phyloP scores from a whole-genome alignment of 1,284 basidiomycete species.

The Pseudozyma sp. region DNA sequence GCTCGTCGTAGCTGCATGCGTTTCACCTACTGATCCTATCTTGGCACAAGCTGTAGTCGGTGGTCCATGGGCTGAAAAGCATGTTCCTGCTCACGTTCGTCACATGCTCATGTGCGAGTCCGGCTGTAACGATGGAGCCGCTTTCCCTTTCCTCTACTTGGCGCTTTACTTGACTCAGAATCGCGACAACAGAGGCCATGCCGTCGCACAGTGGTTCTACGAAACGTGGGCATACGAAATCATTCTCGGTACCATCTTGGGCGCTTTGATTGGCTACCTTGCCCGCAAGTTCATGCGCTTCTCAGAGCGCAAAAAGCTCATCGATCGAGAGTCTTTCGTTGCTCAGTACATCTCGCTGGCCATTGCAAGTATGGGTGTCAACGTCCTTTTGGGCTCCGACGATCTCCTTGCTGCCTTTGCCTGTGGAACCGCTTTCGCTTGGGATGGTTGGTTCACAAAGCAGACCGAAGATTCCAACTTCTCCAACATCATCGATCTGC shows the following conservation, averaged over 20 bases:
- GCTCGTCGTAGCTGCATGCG: constrained; percentile 80
- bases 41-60: constrained; percentile 79
- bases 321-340: constrained; percentile 94
- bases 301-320: constrained; percentile 86
- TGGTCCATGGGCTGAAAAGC: constrained; percentile 97
- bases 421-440: constrained; percentile 95
- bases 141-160: constrained; percentile 95
- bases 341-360: constrained; percentile 88
- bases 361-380: constrained; percentile 79
- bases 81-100: constrained; percentile 94
- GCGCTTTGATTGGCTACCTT: constrained; percentile 80
- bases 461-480: constrained; percentile 88
- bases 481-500: constrained; percentile 91
- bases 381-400: constrained; percentile 66
- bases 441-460: constrained; percentile 92
- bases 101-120: constrained; percentile 93
- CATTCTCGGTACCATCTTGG: constrained; percentile 82
- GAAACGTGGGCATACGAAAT: constrained; percentile 79
- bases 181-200: constrained; percentile 75
- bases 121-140: constrained; percentile 79
- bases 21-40: constrained; percentile 93
- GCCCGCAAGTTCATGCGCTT: constrained; percentile 97
- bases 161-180: constrained; percentile 87
- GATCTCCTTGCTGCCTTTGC: constrained; percentile 79
- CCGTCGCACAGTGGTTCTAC: constrained; percentile 70